Conservation (phyloP, 805 yeast genomes). For the Metschnikowia gruessii region DNA sequence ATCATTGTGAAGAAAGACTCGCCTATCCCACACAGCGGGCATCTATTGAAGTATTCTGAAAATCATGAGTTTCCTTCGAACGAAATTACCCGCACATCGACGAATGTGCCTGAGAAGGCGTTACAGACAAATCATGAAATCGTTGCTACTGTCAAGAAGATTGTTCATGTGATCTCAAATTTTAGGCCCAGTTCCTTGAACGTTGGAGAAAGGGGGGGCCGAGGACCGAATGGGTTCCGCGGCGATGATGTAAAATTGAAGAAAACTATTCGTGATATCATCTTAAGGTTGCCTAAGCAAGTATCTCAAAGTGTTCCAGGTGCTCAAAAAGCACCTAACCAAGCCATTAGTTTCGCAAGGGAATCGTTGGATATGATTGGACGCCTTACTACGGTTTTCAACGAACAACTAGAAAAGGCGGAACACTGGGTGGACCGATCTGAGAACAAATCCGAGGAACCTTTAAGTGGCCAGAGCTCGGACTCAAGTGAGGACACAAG, state of each 20-base stretch:
- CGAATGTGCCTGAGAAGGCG: constrained; percentile 20
- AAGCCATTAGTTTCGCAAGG: constrained; percentile 76
- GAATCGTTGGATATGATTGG: constrained; percentile 87
- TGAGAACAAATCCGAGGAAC: not conserved
- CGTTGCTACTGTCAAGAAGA: constrained; percentile 83
- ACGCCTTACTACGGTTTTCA: constrained; percentile 78
- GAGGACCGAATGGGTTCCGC: constrained; percentile 2
- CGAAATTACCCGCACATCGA: constrained; percentile 2
- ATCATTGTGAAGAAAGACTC: constrained; percentile 1
- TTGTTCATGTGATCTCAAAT: constrained; percentile 79
- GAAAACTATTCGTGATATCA: constrained; percentile 72
- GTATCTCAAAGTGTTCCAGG: constrained; percentile 27
- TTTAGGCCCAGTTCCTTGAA: constrained; percentile 48
- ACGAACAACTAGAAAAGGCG: constrained; percentile 78
- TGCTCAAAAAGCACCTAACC: constrained; percentile 46
- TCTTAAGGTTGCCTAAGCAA: constrained; percentile 67
- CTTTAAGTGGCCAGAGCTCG: not conserved
- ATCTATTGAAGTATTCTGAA: not conserved
- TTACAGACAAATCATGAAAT: constrained; percentile 72
- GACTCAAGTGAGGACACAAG: constrained; percentile 1
- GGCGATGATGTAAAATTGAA: constrained; percentile 38
- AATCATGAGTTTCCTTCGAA: not conserved
- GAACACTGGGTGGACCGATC: constrained; percentile 70
- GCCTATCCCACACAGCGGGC: not conserved
- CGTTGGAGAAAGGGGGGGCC: constrained; percentile 13